Evolutionary conservation across 1,139 yeast species (phyloP).

Genomic region (Candida pseudoviswanathii): DNA sequence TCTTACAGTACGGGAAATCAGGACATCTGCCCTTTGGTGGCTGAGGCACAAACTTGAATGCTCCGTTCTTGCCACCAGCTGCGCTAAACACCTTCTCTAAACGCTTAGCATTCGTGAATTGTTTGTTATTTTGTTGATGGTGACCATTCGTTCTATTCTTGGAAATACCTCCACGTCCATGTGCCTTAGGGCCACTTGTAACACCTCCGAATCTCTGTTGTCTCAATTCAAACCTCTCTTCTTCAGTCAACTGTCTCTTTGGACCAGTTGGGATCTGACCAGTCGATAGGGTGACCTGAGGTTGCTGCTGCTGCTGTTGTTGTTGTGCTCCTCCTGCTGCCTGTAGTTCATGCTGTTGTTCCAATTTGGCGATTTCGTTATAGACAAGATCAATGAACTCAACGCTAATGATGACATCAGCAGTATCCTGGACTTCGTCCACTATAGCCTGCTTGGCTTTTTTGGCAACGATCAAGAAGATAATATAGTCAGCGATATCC

Average conservation of each 20-base stretch:
- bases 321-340: slow-evolving; percentile 8
- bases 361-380: slow-evolving; percentile 46
- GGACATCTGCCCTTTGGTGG: slow-evolving; percentile 69
- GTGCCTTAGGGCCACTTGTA: slow-evolving; percentile 2
- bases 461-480: slow-evolving; percentile 71
- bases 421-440: slow-evolving; percentile 62
- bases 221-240: slow-evolving; percentile 16
- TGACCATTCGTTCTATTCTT: slow-evolving; percentile 5
- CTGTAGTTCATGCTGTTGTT: slow-evolving; percentile 5
- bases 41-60: slow-evolving; percentile 30
- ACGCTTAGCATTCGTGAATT: slow-evolving; percentile 38
- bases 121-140: slow-evolving; percentile 4
- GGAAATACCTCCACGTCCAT: slow-evolving; percentile 11
- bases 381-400: slow-evolving; percentile 54
- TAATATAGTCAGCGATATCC: slow-evolving; percentile 80
- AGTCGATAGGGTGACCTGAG: slow-evolving; percentile 2
- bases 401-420: slow-evolving; percentile 63
- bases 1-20: slow-evolving; percentile 76
- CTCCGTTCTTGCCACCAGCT: slow-evolving; percentile 8
- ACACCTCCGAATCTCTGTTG: slow-evolving; percentile 16
- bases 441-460: slow-evolving; percentile 66
- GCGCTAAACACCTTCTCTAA: slow-evolving; percentile 41
- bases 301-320: slow-evolving; percentile 5
- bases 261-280: slow-evolving; percentile 23
- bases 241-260: slow-evolving; percentile 16